Percentiles rank a stretch among this genome's conserved stretches.
These are phyloP conservation scores for Senna tora DNA, from an alignment of 306 rosid species.

Conservation along the genomic window DNA sequence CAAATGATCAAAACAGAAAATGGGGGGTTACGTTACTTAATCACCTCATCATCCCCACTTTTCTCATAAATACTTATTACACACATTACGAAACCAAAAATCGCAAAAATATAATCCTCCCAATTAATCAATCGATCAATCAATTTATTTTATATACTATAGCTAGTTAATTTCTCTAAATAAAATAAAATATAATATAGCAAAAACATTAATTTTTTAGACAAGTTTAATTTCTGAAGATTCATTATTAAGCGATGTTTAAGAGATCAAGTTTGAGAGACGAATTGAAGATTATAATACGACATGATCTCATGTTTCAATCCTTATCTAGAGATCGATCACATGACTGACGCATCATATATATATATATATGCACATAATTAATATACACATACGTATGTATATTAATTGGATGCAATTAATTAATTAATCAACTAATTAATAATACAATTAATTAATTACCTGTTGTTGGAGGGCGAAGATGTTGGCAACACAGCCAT, in stretches of 20 bases:
- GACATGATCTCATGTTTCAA: not conserved
- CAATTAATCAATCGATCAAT: too few species aligned
- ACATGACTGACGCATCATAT: slow-evolving; percentile 3
- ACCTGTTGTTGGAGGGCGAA: slow-evolving; percentile 98
- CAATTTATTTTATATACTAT: too few species aligned
- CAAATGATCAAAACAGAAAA: slow-evolving; percentile 18
- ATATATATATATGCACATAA: too few species aligned
- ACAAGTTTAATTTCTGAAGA: too few species aligned
- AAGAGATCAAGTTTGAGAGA: too few species aligned
- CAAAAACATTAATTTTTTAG: too few species aligned
- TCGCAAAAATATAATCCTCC: not conserved
- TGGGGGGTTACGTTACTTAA: not conserved
- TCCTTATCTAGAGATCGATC: slow-evolving; percentile 40
- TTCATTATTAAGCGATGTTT: too few species aligned
- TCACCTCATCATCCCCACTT: not conserved
- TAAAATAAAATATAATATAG: too few species aligned
- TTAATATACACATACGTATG: too few species aligned
- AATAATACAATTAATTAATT: slow-evolving; percentile 36
- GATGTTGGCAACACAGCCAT: slow-evolving; percentile 93
- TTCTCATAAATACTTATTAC: slow-evolving; percentile 16
- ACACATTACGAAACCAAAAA: not conserved
- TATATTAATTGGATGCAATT: too few species aligned
- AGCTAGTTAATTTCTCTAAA: too few species aligned
- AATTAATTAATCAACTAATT: not conserved
- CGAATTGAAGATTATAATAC: too few species aligned